Evolutionary conservation across 176 grass and related monocot genomes (phyloP).

Genomic region (maize (Zea mays)): DNA sequence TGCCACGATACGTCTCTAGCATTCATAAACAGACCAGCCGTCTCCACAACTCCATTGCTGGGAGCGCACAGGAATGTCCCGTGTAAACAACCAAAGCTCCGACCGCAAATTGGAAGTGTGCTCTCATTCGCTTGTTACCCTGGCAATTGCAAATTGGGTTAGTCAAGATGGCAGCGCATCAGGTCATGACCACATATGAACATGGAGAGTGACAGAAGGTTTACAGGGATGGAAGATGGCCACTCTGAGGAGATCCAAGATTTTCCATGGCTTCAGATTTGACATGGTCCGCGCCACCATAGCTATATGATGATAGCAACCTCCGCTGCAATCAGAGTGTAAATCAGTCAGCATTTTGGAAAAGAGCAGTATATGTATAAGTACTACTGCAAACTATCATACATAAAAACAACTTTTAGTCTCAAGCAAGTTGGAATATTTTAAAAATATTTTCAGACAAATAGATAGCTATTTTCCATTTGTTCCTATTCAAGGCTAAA

Average conservation of each 20-base stretch:
- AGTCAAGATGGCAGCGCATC: neutral
- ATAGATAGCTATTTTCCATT: too few species aligned
- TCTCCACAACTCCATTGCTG: conserved; percentile 23
- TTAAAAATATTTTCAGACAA: neutral
- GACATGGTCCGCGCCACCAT: conserved; percentile 33
- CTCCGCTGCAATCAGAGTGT: too few species aligned
- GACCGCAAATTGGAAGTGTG: neutral
- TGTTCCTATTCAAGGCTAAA: too few species aligned
- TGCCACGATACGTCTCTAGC: too few species aligned
- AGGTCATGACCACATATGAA: conserved; percentile 3
- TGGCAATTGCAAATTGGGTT: conserved; percentile 23
- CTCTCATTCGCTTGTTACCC: conserved; percentile 57
- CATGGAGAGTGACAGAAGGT: neutral
- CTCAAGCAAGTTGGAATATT: too few species aligned
- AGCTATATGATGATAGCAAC: conserved; percentile 21
- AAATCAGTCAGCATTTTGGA: neutral
- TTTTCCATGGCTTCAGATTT: conserved; percentile 52
- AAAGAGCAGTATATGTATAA: neutral
- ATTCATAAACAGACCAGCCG: conserved; percentile 15
- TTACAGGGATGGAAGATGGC: conserved; percentile 62
- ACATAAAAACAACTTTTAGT: neutral
- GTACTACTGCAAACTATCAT: neutral
- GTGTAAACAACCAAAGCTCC: conserved; percentile 42
- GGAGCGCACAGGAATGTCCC: conserved; percentile 32
- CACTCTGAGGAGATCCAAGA: conserved; percentile 50